Conservation (phyloP, 140 eudicot species). For the Anethum foeniculum region DNA sequence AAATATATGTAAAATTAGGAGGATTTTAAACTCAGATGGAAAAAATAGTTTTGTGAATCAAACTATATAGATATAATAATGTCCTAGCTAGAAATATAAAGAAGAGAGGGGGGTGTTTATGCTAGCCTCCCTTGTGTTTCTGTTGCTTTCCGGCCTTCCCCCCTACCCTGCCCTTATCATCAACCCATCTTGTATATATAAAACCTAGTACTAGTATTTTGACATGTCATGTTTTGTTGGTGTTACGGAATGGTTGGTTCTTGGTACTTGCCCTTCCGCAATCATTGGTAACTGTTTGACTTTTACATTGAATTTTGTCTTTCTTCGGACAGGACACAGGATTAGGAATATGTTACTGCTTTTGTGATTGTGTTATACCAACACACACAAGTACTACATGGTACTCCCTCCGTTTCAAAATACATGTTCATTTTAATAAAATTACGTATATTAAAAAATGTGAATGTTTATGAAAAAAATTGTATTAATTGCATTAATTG, state of each 20-base stretch:
- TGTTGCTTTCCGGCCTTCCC: neutral
- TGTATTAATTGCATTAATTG: too few relatives aligned
- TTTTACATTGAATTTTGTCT: neutral
- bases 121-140: slow-evolving; percentile 8
- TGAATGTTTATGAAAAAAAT: too few relatives aligned
- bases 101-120: slow-evolving; percentile 7
- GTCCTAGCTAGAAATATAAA: neutral
- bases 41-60: neutral
- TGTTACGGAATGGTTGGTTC: slow-evolving; percentile 36
- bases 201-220: neutral
- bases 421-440: too few relatives aligned
- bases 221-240: slow-evolving; percentile 22
- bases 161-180: neutral
- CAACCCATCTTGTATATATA: neutral
- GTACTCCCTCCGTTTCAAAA: too few relatives aligned
- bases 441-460: too few relatives aligned
- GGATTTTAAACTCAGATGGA: neutral
- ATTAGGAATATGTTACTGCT: neutral
- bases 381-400: neutral
- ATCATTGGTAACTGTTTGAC: slow-evolving; percentile 17
- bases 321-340: neutral
- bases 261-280: slow-evolving; percentile 22
- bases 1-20: neutral
- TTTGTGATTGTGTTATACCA: neutral
- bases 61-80: neutral